Conservation (phyloP, 1,139 yeast genomes). For the Candida gigantensis region DNA sequence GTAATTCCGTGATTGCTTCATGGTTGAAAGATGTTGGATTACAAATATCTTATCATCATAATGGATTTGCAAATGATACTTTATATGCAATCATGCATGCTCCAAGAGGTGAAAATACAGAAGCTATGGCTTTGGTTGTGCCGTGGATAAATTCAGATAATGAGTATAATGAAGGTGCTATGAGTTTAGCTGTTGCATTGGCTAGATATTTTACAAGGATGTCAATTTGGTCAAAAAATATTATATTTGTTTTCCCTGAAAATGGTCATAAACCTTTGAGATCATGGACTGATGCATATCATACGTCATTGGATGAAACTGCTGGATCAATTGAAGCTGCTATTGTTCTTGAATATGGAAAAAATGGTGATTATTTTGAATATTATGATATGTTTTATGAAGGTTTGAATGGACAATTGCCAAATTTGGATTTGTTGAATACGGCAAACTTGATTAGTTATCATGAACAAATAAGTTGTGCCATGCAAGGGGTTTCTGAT, state of each 20-base stretch:
- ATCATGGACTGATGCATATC: conserved; percentile 94
- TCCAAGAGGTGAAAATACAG: conserved; percentile 95
- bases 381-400: conserved; percentile 76
- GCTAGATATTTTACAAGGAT: conserved; percentile 79
- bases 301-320: conserved; percentile 77
- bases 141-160: conserved; percentile 74
- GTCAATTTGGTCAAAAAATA: conserved; percentile 95
- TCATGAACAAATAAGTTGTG: conserved; percentile 72
- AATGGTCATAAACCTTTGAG: conserved; percentile 71
- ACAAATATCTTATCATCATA: conserved; percentile 54
- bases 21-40: conserved; percentile 79
- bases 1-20: conserved; percentile 47
- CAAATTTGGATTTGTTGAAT: conserved; percentile 87
- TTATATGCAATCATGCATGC: conserved; percentile 87
- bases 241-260: conserved; percentile 80
- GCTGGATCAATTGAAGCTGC: conserved; percentile 98
- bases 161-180: conserved; percentile 75
- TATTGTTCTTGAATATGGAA: conserved; percentile 76
- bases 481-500: conserved; percentile 63
- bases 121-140: conserved; percentile 86
- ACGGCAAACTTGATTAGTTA: conserved; percentile 70
- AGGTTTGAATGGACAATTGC: conserved; percentile 93
- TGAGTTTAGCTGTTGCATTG: conserved; percentile 69
- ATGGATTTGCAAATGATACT: conserved; percentile 40
- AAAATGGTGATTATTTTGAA: conserved; percentile 64